These are phyloP conservation scores for Cadophora malorum DNA, from an alignment of 2,329 filamentous ascomycete species.

Conservation along the genomic window DNA sequence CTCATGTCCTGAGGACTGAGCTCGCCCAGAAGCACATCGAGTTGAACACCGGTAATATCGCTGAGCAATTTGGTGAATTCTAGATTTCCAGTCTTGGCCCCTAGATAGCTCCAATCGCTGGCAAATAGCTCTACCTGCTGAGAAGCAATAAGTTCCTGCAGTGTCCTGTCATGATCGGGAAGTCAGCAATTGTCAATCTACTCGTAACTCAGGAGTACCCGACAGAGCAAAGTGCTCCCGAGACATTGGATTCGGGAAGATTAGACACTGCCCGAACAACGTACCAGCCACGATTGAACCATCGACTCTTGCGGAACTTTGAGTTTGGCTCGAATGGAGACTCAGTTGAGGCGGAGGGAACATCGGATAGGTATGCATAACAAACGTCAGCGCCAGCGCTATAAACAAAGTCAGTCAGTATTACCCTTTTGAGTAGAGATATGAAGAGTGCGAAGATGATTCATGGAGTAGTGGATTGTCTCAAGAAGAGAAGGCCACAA, in stretches of 20 bases:
- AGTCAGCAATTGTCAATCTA: no score
- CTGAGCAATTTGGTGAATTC: constrained; percentile 3
- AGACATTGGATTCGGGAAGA: no score
- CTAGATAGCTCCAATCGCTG: constrained; percentile 17
- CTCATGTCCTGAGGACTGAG: neutral
- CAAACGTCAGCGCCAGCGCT: constrained; percentile 17
- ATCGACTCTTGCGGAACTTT: constrained; percentile 20
- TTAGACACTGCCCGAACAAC: no score
- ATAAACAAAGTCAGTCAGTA: no score
- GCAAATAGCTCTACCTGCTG: constrained; percentile 9
- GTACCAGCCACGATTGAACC: constrained; percentile 27
- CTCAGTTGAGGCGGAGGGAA: neutral
- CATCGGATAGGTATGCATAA: constrained; percentile 30
- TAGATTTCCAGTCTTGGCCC: constrained; percentile 10
- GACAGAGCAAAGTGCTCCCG: no score
- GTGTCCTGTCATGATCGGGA: constrained; percentile 2
- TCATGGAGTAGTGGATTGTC: no score
- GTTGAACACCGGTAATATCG: constrained; percentile 12
- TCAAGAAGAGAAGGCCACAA: no score
- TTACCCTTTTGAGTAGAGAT: no score
- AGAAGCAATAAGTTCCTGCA: constrained; percentile 29
- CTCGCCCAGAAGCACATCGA: neutral
- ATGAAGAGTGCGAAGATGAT: no score
- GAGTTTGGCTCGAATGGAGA: neutral
- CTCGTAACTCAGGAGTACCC: no score